Conservation (phyloP, 2,329 filamentous ascomycete species). For the Paecilomyces sp. region DNA sequence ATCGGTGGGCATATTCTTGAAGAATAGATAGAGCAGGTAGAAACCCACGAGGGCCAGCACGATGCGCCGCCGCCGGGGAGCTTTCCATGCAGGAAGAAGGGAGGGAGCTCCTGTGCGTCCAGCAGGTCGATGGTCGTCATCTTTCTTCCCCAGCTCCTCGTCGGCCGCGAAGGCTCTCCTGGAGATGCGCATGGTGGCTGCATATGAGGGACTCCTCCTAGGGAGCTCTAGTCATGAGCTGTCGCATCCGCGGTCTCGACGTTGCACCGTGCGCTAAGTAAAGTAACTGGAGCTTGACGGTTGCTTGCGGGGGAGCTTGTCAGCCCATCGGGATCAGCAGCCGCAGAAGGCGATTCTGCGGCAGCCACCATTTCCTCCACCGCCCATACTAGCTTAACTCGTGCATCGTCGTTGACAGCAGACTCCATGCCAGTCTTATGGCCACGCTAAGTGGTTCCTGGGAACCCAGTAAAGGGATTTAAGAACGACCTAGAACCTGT, state of each 20-base stretch:
- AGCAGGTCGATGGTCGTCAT: conserved; percentile 51
- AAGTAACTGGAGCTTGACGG: background rate
- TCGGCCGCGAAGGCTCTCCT: conserved; percentile 44
- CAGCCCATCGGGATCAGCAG: background rate
- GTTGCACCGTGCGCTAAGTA: background rate
- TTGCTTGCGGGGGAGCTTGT: conserved; percentile 5
- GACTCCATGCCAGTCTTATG: background rate
- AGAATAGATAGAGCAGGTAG: conserved; percentile 55
- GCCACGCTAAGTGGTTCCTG: background rate
- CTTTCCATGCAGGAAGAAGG: conserved; percentile 25
- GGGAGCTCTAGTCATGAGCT: conserved; percentile 10
- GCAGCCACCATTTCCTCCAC: background rate
- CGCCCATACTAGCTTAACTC: background rate
- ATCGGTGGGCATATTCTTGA: conserved; percentile 55
- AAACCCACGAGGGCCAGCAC: conserved; percentile 41
- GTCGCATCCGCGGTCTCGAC: conserved; percentile 5
- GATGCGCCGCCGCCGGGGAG: conserved; percentile 43
- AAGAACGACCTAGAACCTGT: background rate
- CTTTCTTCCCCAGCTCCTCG: conserved; percentile 59
- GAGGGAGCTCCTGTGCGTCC: conserved; percentile 15
- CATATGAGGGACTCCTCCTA: conserved; percentile 13
- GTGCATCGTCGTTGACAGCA: background rate
- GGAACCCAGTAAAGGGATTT: background rate
- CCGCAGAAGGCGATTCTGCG: background rate
- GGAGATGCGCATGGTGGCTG: conserved; percentile 29